phyloP scores from a whole-genome alignment of 441 rosid species.

The Eruca vesicaria region DNA sequence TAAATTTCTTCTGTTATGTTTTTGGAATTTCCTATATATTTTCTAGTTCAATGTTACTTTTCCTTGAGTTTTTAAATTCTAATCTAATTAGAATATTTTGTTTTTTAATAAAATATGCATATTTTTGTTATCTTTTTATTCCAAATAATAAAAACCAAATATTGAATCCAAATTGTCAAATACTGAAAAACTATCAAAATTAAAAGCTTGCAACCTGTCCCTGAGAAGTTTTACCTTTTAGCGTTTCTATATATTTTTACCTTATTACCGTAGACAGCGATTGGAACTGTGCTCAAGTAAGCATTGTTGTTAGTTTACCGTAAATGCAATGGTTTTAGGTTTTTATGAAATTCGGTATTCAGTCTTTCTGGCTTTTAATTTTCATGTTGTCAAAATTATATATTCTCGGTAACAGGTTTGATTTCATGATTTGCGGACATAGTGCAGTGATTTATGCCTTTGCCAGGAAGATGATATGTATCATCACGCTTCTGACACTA shows the following conservation, averaged over 20 bases:
- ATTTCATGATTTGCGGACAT: no score
- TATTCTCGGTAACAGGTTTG: slow-evolving; percentile 47
- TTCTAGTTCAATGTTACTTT: neutral
- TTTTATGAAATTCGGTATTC: neutral
- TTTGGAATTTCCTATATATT: neutral
- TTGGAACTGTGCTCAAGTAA: no score
- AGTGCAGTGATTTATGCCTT: no score
- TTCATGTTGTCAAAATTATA: slow-evolving; percentile 22
- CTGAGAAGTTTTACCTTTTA: neutral
- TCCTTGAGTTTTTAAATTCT: neutral
- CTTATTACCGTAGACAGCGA: neutral
- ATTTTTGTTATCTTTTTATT: neutral
- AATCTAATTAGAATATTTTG: no score
- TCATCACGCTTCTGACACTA: no score
- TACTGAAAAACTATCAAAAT: no score
- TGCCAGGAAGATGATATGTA: no score
- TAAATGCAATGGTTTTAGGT: neutral
- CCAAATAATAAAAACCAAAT: no score
- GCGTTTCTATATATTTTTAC: neutral
- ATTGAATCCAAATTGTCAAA: no score
- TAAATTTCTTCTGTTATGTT: neutral
- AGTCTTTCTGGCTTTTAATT: slow-evolving; percentile 10
- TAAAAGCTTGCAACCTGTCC: neutral
- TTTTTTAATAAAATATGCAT: neutral
- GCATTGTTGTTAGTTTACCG: no score